A percentile compares a stretch with the other conserved stretches of the same genome.
phyloP scores from a whole-genome alignment of 306 rosid species.

The Prunus padus region DNA sequence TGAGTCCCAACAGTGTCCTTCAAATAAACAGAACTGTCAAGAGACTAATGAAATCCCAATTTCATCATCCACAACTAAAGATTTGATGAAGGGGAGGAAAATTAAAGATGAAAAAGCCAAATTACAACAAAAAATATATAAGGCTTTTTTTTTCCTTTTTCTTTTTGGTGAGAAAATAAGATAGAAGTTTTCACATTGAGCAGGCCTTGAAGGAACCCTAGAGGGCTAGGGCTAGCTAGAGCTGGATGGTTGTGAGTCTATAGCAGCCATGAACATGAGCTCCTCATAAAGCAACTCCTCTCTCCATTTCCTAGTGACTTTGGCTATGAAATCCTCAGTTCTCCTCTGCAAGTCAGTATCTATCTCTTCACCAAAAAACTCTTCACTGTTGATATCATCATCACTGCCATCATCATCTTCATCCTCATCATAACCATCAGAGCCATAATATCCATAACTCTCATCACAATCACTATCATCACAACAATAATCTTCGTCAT shows the following conservation, averaged over 20 bases:
- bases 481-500: not conserved
- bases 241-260: slow-evolving; percentile 11
- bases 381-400: not conserved
- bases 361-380: slow-evolving; percentile 13
- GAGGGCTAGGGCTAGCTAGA: slow-evolving; percentile 7
- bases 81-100: not conserved
- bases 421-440: slow-evolving; percentile 38
- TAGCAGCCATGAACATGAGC: not conserved
- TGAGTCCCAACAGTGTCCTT: slow-evolving; percentile 14
- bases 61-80: not conserved
- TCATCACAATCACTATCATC: slow-evolving; percentile 6
- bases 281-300: slow-evolving; percentile 29
- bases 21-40: slow-evolving; percentile 8
- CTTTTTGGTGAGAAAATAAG: not conserved
- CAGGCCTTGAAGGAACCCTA: slow-evolving; percentile 8
- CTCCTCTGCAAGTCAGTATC: slow-evolving; percentile 30
- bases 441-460: not conserved
- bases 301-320: slow-evolving; percentile 28
- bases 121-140: not conserved
- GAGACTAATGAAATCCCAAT: not conserved
- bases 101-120: not conserved
- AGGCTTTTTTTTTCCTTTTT: not conserved
- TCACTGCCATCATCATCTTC: slow-evolving; percentile 17
- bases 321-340: slow-evolving; percentile 37
- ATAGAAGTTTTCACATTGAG: not conserved